Evolutionary conservation across 2,329 filamentous ascomycete species (phyloP).

Genomic region (Penicillium italicum): DNA sequence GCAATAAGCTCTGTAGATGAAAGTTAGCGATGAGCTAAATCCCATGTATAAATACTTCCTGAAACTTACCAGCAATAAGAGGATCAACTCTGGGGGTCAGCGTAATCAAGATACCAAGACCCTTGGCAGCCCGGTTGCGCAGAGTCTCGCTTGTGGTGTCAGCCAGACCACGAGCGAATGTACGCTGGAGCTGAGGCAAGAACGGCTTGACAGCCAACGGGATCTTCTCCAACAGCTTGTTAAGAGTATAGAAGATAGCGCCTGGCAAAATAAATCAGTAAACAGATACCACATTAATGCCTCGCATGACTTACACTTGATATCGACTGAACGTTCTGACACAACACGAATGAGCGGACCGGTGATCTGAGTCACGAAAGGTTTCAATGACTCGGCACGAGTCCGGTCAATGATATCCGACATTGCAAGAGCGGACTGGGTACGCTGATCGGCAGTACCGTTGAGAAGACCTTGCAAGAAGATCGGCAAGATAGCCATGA

Average conservation of each 20-base stretch:
- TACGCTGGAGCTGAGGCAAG: conserved; percentile 91
- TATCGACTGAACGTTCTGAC: conserved; percentile 90
- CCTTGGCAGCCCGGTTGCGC: conserved; percentile 84
- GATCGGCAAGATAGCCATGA: conserved; percentile 92
- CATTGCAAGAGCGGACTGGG: conserved; percentile 85
- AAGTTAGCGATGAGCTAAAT: conserved; percentile 4
- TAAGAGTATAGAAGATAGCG: conserved; percentile 88
- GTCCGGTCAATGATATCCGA: conserved; percentile 95
- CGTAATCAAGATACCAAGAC: conserved; percentile 90
- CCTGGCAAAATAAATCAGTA: conserved; percentile 46
- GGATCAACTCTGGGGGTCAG: conserved; percentile 94
- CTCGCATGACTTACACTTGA: conserved; percentile 59
- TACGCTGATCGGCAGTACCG: conserved; percentile 85
- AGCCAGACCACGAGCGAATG: conserved; percentile 92
- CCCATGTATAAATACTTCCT: not conserved
- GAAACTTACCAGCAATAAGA: conserved; percentile 60
- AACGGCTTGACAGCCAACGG: conserved; percentile 93
- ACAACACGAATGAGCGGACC: conserved; percentile 97
- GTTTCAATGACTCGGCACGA: conserved; percentile 79
- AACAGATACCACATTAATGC: not conserved
- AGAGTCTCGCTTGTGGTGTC: conserved; percentile 88
- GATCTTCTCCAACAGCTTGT: conserved; percentile 95
- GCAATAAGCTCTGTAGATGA: conserved; percentile 73
- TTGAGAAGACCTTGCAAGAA: conserved; percentile 98
- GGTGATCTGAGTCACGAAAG: conserved; percentile 95